Base-by-base conservation (phyloP, 2,329 filamentous ascomycete genomes). In the Aspergillaceae sp. region DNA sequence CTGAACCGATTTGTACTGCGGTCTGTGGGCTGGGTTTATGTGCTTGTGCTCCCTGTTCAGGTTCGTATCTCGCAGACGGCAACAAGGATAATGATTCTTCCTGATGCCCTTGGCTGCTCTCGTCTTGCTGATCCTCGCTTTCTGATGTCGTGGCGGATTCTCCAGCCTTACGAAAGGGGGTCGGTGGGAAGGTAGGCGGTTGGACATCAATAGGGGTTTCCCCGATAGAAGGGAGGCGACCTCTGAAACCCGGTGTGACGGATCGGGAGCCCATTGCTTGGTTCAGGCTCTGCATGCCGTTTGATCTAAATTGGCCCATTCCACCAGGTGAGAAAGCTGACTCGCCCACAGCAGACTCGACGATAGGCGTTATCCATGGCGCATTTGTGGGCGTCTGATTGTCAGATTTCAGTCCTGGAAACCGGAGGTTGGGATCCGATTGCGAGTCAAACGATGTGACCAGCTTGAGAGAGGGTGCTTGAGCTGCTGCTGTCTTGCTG, bases 341-440 rank as follows among this genome's bases (percentile, higher is more conserved):
- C 44, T 79, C 74, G 8, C 60, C 64, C 37, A 83, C 68, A 2
- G 84, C 85, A 35, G 85, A 86, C 54, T 89, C 84, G 1, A 86
- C 84, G 57, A 96, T 96, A 0, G 91, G 91, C 0, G 91, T 97
- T 0, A 86, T 78, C n/a, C 85, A 87, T 1, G 82, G 83, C 7
- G 67, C 71, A 48, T 86, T 86, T 53, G 89, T 84, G 0, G 89
- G 89, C 0, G 89, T 95, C 33, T 71, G 71, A 48, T 78, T 76
- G 45, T 77, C 76, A 4, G 71, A 70, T 36, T 69, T 73, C 29
- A 75, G 56, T 3, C 76, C 73, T 11, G 74, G 80, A 67, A 87
- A 82, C 65, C 80, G 82, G 44, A 82, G 79, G 51, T 83, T 82
- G 4, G 64, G 57, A 35, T 59, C 65, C 0, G 60, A 52, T 32